Conservation (phyloP, 2,329 filamentous ascomycete species). For the Pseudocercospora eumusae region DNA sequence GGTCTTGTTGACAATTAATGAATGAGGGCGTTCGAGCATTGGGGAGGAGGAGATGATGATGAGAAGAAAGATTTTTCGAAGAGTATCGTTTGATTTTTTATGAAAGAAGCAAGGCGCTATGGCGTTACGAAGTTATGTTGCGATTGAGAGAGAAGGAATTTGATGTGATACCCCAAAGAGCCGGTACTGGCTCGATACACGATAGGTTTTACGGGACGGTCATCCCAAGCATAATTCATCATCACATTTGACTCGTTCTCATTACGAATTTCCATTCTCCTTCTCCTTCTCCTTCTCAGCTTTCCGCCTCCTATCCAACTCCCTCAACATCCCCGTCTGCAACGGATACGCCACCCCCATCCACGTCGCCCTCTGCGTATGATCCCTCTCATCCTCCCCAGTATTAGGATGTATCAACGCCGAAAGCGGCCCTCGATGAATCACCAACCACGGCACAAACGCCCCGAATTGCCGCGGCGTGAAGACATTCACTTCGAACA, state of each 20-base stretch:
- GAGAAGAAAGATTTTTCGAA: not conserved
- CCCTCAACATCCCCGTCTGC: constrained; percentile 56
- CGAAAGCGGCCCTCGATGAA: constrained; percentile 78
- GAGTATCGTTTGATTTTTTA: not conserved
- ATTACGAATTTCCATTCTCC: not conserved
- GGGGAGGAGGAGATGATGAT: not conserved
- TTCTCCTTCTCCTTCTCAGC: constrained; percentile 4
- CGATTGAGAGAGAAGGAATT: not conserved
- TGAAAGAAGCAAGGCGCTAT: not conserved
- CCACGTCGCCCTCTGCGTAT: constrained; percentile 69
- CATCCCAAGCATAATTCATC: not conserved
- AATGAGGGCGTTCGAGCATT: not conserved
- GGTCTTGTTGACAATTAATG: not conserved
- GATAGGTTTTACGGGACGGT: no score
- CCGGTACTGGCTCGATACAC: no score
- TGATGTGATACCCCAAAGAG: no score
- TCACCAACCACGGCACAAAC: constrained; percentile 80
- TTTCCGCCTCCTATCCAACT: constrained; percentile 12
- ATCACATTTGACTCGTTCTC: not conserved
- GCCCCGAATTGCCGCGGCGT: constrained; percentile 84
- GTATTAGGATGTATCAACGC: constrained; percentile 83
- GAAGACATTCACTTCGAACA: constrained; percentile 92
- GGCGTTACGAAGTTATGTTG: not conserved
- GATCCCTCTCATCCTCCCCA: constrained; percentile 62
- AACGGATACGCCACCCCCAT: constrained; percentile 68